Evolutionary conservation across 257 asterid species (phyloP).

Genomic region (Solanum ossicruentum): DNA sequence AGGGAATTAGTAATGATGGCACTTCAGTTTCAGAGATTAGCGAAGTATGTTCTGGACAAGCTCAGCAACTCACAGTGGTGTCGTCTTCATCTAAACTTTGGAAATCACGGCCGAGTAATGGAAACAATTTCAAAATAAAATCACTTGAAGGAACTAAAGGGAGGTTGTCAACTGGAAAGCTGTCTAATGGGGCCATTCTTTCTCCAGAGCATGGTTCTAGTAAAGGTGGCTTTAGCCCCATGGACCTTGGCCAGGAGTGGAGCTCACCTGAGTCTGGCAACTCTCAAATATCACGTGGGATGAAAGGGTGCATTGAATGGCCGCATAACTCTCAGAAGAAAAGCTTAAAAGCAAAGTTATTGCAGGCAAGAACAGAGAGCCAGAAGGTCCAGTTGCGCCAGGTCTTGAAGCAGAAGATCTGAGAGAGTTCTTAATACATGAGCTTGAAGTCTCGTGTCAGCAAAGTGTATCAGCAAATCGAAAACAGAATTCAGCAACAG

Average conservation of each 20-base stretch:
- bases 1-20: constrained; percentile 21
- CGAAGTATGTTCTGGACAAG: constrained; percentile 26
- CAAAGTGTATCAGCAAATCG: not conserved
- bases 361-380: constrained; percentile 80
- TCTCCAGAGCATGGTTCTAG: constrained; percentile 40
- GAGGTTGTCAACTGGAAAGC: constrained; percentile 31
- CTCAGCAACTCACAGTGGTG: constrained; percentile 23
- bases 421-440: not conserved
- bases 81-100: constrained; percentile 34
- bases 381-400: constrained; percentile 85
- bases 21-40: constrained; percentile 31
- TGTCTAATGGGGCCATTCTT: constrained; percentile 19
- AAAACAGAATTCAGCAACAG: not conserved
- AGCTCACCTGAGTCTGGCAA: constrained; percentile 60
- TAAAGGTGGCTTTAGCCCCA: constrained; percentile 37
- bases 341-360: constrained; percentile 57
- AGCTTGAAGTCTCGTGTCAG: not conserved
- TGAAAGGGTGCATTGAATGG: constrained; percentile 93
- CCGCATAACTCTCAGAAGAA: constrained; percentile 50
- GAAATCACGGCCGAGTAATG: constrained; percentile 32
- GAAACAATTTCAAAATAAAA: not conserved
- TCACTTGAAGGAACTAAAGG: constrained; percentile 1
- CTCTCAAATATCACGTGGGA: constrained; percentile 47
- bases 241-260: constrained; percentile 46
- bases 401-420: constrained; percentile 80